Evolutionary conservation across 371 early-diverging fungal species (phyloP), one percentile per base, ranked within the genome.

Genomic region (Neoconidiobolus thromboides): DNA sequence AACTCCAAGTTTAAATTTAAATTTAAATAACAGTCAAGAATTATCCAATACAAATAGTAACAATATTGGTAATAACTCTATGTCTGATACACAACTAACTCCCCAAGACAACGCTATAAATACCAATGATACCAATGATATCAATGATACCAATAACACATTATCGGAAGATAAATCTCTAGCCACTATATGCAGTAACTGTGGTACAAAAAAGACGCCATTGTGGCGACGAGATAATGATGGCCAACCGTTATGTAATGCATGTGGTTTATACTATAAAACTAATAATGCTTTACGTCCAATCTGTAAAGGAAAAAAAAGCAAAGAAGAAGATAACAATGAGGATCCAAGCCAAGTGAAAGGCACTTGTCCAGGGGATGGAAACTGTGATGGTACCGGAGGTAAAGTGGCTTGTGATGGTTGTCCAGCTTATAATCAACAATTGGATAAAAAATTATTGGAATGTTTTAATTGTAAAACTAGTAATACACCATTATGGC

Each of bases 401-500:
- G 61, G 50, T 36, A 43, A 37, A 6, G 12, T 6, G 37, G 50
- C 42, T 12, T 46, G 51, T 39, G 46, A 56, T 5, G 43, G 41
- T 3, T 43, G 40, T 9, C 47, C 40, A 9, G 41, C 46, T 39
- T 26, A 26, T 40, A 47, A 40, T 53, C 43, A 55, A n/a, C 38
- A 46, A 46, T 68, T 64, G 9, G 43, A 9, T 9, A 2, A n/a
- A 43, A 26, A 15, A 2, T 36, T 6, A 5, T 14, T 53, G 39
- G 61, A 48, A 1, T 91, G 92, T 61, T 76, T 79, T 6, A 88
- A 91, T 62, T 91, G 92, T 63, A 75, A 73, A 10, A 86, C 87
- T 50, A 89, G 84, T 1, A 76, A 81, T 51, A 93, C 93, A 0
- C 91, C 93, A 5, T 76, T 89, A 47, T 91, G 91, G 92, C 76